Percentiles rank a stretch among this genome's conserved stretches.
phyloP scores from a whole-genome alignment of 345 rosid genomes.

The Sonneratia alba region DNA sequence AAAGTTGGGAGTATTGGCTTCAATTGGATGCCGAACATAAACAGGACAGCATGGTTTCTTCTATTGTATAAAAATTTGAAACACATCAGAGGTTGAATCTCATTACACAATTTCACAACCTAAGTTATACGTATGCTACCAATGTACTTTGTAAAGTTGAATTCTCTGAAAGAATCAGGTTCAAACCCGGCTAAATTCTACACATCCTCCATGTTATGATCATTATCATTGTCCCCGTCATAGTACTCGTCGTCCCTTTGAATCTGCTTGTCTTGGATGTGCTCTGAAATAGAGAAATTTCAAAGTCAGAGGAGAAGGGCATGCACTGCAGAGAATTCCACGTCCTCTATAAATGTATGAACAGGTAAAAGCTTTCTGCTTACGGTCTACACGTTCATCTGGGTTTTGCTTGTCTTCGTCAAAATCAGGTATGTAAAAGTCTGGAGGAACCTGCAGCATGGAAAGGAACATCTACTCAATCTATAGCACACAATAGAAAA shows the following conservation, averaged over 20 bases:
- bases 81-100: not conserved
- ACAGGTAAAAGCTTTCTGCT: slow-evolving; percentile 20
- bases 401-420: slow-evolving; percentile 89
- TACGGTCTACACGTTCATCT: slow-evolving; percentile 79
- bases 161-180: not conserved
- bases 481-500: not conserved
- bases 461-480: not conserved
- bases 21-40: too few species aligned
- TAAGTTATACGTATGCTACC: not conserved
- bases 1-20: too few species aligned
- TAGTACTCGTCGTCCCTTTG: slow-evolving; percentile 88
- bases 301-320: not conserved
- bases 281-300: slow-evolving; percentile 44
- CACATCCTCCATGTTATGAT: slow-evolving; percentile 37
- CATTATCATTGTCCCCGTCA: slow-evolving; percentile 80
- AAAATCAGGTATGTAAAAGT: slow-evolving; percentile 82
- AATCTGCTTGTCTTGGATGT: slow-evolving; percentile 72
- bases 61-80: not conserved
- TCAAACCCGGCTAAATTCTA: not conserved
- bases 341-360: not conserved
- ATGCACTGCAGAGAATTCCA: not conserved
- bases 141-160: not conserved
- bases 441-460: slow-evolving; percentile 77
- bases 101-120: not conserved
- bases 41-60: not conserved